Conservation (phyloP, 768 basidiomycete species). For the Pulveroboletus ravenelii region DNA sequence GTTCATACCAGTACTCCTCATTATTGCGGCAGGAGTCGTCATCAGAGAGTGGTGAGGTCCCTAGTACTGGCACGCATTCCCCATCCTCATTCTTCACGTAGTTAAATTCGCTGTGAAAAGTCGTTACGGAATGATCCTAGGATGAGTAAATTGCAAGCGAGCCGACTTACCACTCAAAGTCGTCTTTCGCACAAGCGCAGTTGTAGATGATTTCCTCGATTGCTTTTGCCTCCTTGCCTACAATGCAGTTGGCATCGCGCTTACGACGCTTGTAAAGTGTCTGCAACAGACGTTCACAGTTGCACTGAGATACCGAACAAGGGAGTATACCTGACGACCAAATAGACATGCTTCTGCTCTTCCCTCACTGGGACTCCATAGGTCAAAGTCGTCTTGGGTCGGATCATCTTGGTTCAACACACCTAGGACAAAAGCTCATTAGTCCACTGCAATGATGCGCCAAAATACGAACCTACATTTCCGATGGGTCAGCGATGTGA, state of each 20-base stretch:
- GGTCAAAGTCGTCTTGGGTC: conserved; percentile 86
- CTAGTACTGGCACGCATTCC: conserved; percentile 74
- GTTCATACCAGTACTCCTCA: conserved; percentile 88
- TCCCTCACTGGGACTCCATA: conserved; percentile 93
- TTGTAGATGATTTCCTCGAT: conserved; percentile 53
- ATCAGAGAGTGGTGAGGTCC: conserved; percentile 54
- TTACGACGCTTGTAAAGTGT: conserved; percentile 88
- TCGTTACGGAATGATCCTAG: not conserved
- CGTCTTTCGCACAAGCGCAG: conserved; percentile 66
- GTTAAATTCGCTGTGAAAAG: conserved; percentile 79
- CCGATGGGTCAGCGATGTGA: conserved; percentile 65
- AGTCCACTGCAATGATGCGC: not conserved
- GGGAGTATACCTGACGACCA: conserved; percentile 67
- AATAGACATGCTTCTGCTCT: conserved; percentile 88
- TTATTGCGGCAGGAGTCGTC: conserved; percentile 60
- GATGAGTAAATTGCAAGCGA: not conserved
- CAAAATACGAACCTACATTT: conserved; percentile 56
- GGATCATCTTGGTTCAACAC: conserved; percentile 65
- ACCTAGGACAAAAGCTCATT: conserved; percentile 42
- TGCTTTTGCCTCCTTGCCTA: conserved; percentile 64
- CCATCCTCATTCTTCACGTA: conserved; percentile 62
- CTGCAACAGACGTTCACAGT: conserved; percentile 34
- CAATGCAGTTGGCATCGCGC: conserved; percentile 74
- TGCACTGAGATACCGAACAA: not conserved
- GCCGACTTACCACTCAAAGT: conserved; percentile 90